Evolutionary conservation across 352 stramenopile species (phyloP).

Genomic region (Thraustotheca clavata): DNA sequence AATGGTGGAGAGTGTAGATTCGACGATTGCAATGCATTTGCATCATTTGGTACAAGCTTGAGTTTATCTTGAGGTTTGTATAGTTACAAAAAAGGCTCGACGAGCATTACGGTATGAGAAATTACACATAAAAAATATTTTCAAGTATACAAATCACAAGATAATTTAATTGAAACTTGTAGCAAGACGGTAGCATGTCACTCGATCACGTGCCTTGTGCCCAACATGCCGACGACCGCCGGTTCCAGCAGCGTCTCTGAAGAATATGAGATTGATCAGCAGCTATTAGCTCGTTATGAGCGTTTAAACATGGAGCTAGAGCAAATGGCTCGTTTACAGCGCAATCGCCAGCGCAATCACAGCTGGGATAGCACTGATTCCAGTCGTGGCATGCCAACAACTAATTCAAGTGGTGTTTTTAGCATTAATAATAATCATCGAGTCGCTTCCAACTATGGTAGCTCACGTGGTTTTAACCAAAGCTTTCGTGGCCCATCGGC

Average conservation of each 20-base stretch:
- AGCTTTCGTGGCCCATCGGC: neutral
- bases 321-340: slow-evolving; percentile 17
- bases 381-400: neutral
- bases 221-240: neutral
- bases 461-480: neutral
- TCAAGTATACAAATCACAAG: neutral
- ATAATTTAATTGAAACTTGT: neutral
- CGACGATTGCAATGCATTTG: too few relatives aligned
- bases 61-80: neutral
- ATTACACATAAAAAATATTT: neutral
- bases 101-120: neutral
- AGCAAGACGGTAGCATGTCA: neutral
- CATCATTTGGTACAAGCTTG: too few relatives aligned
- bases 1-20: too few relatives aligned
- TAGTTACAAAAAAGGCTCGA: neutral
- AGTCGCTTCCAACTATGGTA: neutral
- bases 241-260: slow-evolving; percentile 8
- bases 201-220: neutral
- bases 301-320: slow-evolving; percentile 19
- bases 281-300: slow-evolving; percentile 18
- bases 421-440: neutral
- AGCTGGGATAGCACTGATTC: slow-evolving; percentile 18
- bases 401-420: slow-evolving; percentile 11
- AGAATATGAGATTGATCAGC: slow-evolving; percentile 22
- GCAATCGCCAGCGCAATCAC: slow-evolving; percentile 19